These are phyloP conservation scores for Sugiyamaella novakii DNA, from an alignment of 1,139 yeast species.

Conservation along the genomic window DNA sequence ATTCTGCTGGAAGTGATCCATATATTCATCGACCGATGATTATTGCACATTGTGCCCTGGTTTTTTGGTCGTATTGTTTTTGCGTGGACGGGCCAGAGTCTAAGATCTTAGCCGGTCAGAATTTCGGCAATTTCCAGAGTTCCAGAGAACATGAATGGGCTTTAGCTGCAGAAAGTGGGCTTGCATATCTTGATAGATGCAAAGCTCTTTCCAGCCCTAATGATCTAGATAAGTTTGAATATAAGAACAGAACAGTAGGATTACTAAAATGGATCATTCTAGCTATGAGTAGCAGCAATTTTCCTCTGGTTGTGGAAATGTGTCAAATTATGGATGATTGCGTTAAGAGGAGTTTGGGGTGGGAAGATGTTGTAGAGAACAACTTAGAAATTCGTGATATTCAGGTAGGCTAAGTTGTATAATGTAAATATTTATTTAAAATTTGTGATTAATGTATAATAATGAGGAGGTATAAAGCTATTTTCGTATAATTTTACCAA, in stretches of 20 bases:
- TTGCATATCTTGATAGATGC: constrained; percentile 21
- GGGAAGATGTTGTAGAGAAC: constrained; percentile 27
- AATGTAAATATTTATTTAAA: neutral
- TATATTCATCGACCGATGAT: constrained; percentile 56
- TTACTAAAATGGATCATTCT: constrained; percentile 30
- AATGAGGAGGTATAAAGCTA: too few species aligned
- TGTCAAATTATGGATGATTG: constrained; percentile 30
- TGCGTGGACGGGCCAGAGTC: constrained; percentile 58
- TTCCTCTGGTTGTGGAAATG: constrained; percentile 30
- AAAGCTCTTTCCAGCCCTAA: constrained; percentile 13
- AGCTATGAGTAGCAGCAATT: constrained; percentile 26
- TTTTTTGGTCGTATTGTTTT: constrained; percentile 59
- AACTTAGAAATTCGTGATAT: constrained; percentile 22
- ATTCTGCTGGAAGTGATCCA: constrained; percentile 53
- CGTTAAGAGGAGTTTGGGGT: constrained; percentile 33
- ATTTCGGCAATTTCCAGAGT: constrained; percentile 12
- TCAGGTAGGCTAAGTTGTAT: constrained; percentile 23
- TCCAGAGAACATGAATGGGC: constrained; percentile 27
- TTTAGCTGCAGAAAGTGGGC: constrained; percentile 27
- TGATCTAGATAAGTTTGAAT: constrained; percentile 23
- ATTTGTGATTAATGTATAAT: too few species aligned
- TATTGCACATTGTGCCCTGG: constrained; percentile 52
- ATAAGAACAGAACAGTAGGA: constrained; percentile 26
- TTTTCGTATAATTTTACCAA: constrained; percentile 1
- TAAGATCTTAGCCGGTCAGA: constrained; percentile 27